Conservation (phyloP, 1,284 basidiomycete species). For the Heterobasidion parviporum region DNA sequence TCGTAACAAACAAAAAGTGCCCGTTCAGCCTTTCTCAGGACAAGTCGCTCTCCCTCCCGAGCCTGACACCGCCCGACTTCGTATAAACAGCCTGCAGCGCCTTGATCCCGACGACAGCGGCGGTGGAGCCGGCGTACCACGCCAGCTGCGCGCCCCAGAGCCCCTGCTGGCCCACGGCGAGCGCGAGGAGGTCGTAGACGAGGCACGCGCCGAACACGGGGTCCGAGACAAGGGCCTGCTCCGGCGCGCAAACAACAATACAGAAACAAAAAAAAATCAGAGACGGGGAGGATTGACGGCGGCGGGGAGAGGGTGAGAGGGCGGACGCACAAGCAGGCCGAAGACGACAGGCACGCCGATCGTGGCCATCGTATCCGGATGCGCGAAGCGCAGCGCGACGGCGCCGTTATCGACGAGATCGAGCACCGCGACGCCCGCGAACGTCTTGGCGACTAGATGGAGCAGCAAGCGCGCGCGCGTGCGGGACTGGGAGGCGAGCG, state of each 20-base stretch:
- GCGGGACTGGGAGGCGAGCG: slow-evolving; percentile 5
- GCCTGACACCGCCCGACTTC: no score
- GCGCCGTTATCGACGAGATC: slow-evolving; percentile 27
- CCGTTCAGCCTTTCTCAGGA: no score
- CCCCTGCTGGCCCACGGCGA: slow-evolving; percentile 18
- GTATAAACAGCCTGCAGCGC: not conserved
- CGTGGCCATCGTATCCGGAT: not conserved
- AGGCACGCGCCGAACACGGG: slow-evolving; percentile 20
- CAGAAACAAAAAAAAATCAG: no score
- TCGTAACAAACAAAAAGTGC: no score
- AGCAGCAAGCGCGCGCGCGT: slow-evolving; percentile 15
- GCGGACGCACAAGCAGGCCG: not conserved
- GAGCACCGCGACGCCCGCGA: slow-evolving; percentile 25
- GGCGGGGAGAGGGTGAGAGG: no score
- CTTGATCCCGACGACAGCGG: slow-evolving; percentile 15
- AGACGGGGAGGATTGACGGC: no score
- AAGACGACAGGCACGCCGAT: not conserved
- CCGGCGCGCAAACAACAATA: slow-evolving; percentile 5
- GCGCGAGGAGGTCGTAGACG: slow-evolving; percentile 20
- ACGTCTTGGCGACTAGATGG: slow-evolving; percentile 26
- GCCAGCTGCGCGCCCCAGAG: slow-evolving; percentile 18
- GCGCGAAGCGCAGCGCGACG: slow-evolving; percentile 15
- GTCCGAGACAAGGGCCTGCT: slow-evolving; percentile 16
- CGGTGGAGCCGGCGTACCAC: slow-evolving; percentile 17
- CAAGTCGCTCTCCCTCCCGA: no score